Evolutionary conservation across 2,329 filamentous ascomycete genomes (phyloP), one percentile per base, ranked within the genome.

Genomic region (Cladosporium sphaerospermum): DNA sequence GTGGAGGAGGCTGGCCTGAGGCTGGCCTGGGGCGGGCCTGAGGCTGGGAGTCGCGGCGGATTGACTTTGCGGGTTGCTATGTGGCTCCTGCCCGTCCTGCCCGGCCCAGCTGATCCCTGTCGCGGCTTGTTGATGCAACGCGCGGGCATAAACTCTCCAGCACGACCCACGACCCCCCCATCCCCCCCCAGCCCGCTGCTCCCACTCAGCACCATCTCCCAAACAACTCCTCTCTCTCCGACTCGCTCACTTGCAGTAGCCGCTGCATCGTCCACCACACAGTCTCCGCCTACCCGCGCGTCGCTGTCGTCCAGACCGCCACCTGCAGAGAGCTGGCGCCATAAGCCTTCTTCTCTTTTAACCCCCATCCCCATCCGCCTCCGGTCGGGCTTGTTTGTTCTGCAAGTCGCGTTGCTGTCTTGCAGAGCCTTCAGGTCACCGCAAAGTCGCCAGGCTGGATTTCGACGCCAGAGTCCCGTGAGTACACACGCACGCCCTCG

Each of bases 401-500:
- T 51, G 48, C 48, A 51, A 53, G 50, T 53, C 50, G 50, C 50
- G 43, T 42, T 54, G 54, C 52, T 52, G 56, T 56, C 74, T 78
- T 74, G 76, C 77, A 77, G 77, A 76, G 77, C 72, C 73, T 83
- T 83, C 81, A 82, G 88, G 85, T 85, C 83, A 79, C 80, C 78
- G 77, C 75, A 74, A 73, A 77, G 84, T 87, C 85, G 89, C 79
- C 89, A 96, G 89, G 81, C 91, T 96, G 91, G 91, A 96, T 89
- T 96, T 95, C 93, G 91, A 96, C 88, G 90, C 91, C 79, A 88
- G 90, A 78, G 88, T 96, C 78, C 89, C 92, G 82, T 65, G 53
- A 60, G 63, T 59, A 41, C 19, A 2, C 40, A 32, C 18, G 23
- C 23, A 28, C 23, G 2, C 23, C 5, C 23, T 28, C 23, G 23